Percentiles rank a stretch among this genome's conserved stretches.
phyloP scores from a whole-genome alignment of 1,284 basidiomycete genomes.

The Xanthoconium separans region DNA sequence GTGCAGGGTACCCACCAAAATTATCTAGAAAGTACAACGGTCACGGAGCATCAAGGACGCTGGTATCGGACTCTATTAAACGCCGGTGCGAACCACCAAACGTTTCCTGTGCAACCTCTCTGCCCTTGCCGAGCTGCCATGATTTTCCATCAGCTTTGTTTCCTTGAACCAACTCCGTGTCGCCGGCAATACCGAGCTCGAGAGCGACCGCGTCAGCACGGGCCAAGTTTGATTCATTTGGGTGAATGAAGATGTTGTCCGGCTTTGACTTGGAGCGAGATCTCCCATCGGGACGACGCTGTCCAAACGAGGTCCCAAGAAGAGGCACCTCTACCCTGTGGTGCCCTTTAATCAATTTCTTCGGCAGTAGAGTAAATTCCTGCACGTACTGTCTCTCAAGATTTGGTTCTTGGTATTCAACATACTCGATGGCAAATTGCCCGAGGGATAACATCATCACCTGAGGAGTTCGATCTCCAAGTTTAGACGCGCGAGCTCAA shows the following conservation, averaged over 20 bases:
- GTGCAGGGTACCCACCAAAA: not conserved
- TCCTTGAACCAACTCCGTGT: slow-evolving; percentile 41
- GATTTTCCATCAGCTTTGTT: slow-evolving; percentile 31
- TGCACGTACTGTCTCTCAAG: slow-evolving; percentile 18
- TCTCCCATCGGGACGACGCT: slow-evolving; percentile 20
- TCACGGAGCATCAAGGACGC: slow-evolving; percentile 9
- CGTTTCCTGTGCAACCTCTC: slow-evolving; percentile 36
- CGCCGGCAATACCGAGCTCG: slow-evolving; percentile 49
- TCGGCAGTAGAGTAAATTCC: not conserved
- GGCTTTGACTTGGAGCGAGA: slow-evolving; percentile 55
- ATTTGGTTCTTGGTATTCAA: slow-evolving; percentile 32
- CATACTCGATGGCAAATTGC: slow-evolving; percentile 55
- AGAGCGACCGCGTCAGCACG: slow-evolving; percentile 59
- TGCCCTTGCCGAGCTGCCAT: slow-evolving; percentile 43
- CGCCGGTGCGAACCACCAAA: slow-evolving; percentile 21
- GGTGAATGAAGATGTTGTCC: slow-evolving; percentile 59
- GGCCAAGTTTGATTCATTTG: slow-evolving; percentile 56
- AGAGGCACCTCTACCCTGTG: slow-evolving; percentile 35
- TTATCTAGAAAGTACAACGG: not conserved
- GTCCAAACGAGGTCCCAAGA: slow-evolving; percentile 27
- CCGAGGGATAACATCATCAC: slow-evolving; percentile 53
- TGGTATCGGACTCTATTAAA: slow-evolving; percentile 5
- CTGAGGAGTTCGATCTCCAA: slow-evolving; percentile 27
- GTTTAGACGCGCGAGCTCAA: not conserved
- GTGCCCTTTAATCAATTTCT: not conserved